These are phyloP conservation scores for Boletus vermiculosoides DNA, from an alignment of 768 basidiomycete genomes.

Conservation along the genomic window DNA sequence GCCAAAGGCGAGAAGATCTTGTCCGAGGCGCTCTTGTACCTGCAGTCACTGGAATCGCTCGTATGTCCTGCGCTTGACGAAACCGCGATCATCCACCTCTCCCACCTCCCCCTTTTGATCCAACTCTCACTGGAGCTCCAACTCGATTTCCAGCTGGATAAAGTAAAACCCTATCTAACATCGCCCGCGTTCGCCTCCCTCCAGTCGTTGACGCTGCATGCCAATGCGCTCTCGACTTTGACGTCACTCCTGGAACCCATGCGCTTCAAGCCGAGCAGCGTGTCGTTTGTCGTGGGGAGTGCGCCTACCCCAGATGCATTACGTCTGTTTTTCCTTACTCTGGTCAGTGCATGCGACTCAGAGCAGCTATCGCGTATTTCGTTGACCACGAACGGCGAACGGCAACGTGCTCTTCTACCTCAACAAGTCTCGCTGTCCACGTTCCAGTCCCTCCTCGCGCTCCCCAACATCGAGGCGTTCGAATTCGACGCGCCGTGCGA, in stretches of 20 bases:
- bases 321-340: slow-evolving; percentile 22
- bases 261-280: slow-evolving; percentile 12
- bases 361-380: slow-evolving; percentile 10
- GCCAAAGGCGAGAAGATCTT: slow-evolving; percentile 18
- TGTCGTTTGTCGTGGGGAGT: slow-evolving; percentile 16
- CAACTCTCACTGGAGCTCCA: slow-evolving; percentile 18
- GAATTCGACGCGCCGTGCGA: slow-evolving; percentile 21
- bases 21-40: slow-evolving; percentile 19
- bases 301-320: slow-evolving; percentile 18
- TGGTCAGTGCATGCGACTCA: slow-evolving; percentile 11
- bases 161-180: slow-evolving; percentile 8
- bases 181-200: slow-evolving; percentile 19
- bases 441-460: slow-evolving; percentile 18
- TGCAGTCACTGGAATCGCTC: slow-evolving; percentile 18
- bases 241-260: slow-evolving; percentile 22
- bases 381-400: slow-evolving; percentile 5
- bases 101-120: slow-evolving; percentile 18
- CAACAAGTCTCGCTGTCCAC: slow-evolving; percentile 15
- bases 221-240: slow-evolving; percentile 12
- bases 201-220: slow-evolving; percentile 8
- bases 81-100: slow-evolving; percentile 22
- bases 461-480: slow-evolving; percentile 12
- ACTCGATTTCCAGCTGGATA: slow-evolving; percentile 13
- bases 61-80: slow-evolving; percentile 22
- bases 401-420: background rate